A percentile compares a stretch with the other conserved stretches of the same genome.
phyloP scores from a whole-genome alignment of 805 yeast species.

The Kazachstania martiniae region DNA sequence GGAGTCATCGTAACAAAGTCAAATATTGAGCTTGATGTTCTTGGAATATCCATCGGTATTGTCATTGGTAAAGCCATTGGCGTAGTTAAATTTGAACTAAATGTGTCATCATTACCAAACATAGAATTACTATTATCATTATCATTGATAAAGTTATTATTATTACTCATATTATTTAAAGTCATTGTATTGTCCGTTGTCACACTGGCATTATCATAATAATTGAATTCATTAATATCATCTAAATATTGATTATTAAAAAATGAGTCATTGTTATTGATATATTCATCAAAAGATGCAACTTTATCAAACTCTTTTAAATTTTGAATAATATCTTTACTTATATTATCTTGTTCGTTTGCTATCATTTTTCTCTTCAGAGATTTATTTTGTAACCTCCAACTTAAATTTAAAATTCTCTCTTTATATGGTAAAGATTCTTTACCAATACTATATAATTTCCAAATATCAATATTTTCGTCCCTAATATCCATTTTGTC shows the following conservation, averaged over 20 bases:
- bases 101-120: no score
- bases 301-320: no score
- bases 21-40: no score
- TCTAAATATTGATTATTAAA: no score
- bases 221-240: no score
- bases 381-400: conserved; percentile 37
- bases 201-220: neutral
- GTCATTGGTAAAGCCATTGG: no score
- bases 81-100: no score
- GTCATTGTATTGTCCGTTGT: neutral
- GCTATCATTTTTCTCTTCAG: neutral
- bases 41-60: no score
- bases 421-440: conserved; percentile 63
- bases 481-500: neutral
- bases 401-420: conserved; percentile 75
- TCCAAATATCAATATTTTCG: conserved; percentile 40
- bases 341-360: conserved; percentile 4
- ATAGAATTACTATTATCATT: no score
- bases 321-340: neutral
- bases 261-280: neutral
- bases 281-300: no score
- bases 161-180: neutral
- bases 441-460: conserved; percentile 68
- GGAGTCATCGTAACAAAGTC: no score
- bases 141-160: neutral